These are phyloP conservation scores for Amanita polypyramis DNA, from an alignment of 768 basidiomycete genomes.

Conservation along the genomic window DNA sequence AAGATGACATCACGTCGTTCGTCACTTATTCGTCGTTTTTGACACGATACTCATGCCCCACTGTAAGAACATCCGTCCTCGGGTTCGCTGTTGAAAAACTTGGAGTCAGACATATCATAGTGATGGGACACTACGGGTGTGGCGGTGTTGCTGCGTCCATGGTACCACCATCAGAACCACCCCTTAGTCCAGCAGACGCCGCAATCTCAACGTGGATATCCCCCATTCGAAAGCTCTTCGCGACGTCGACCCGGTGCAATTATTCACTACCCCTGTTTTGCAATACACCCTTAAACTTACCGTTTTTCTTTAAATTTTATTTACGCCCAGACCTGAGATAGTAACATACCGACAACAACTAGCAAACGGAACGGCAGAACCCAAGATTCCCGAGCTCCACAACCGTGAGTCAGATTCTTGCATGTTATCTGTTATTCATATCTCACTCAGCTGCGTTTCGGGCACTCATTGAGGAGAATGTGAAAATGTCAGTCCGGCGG, in stretches of 20 bases:
- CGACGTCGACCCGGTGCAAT: constrained; percentile 13
- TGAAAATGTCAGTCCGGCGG: constrained; percentile 12
- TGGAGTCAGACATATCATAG: constrained; percentile 14
- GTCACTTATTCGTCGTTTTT: neutral
- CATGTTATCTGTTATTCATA: neutral
- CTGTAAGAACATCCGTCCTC: constrained; percentile 13
- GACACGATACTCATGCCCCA: neutral
- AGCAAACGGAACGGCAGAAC: neutral
- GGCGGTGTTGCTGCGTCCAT: constrained; percentile 15
- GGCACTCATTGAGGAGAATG: constrained; percentile 15
- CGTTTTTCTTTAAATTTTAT: neutral
- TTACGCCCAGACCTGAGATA: constrained; percentile 12
- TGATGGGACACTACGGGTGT: constrained; percentile 19
- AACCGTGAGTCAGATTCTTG: constrained; percentile 10
- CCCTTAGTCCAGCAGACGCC: constrained; percentile 6
- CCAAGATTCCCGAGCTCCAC: constrained; percentile 11
- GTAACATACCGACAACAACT: constrained; percentile 11
- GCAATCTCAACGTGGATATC: constrained; percentile 16
- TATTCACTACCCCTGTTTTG: neutral
- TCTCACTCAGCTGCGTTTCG: constrained; percentile 12
- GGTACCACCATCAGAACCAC: constrained; percentile 5
- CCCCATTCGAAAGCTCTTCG: constrained; percentile 15
- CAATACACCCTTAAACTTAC: neutral
- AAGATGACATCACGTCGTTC: constrained; percentile 7
- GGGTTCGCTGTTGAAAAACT: constrained; percentile 12